Evolutionary conservation across 2,329 filamentous ascomycete species (phyloP).

Genomic region (Colletotrichum eleusines): DNA sequence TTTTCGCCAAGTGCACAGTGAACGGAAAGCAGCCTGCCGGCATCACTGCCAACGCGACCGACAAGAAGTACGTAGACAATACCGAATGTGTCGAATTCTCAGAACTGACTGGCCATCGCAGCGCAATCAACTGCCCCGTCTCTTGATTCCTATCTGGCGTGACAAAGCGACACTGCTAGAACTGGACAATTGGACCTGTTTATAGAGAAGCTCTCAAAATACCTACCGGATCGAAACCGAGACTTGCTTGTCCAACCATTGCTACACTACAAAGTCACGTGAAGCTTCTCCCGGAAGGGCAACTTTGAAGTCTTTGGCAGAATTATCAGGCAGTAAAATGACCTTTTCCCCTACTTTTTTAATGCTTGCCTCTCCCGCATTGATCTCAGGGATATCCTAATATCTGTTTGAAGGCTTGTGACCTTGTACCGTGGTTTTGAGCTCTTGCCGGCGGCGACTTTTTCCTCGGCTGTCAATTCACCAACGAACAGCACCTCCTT

Average conservation of each 20-base stretch:
- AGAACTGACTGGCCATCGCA: background rate
- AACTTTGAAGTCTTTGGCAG: background rate
- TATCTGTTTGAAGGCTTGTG: too few relatives aligned
- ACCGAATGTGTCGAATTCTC: too few relatives aligned
- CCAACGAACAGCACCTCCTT: too few relatives aligned
- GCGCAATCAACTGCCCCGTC: constrained; percentile 35
- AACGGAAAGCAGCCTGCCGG: constrained; percentile 4
- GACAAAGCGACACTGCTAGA: too few relatives aligned
- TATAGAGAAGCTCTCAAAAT: background rate
- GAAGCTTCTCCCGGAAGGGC: background rate
- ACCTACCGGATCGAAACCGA: background rate
- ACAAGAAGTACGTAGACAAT: constrained; percentile 12
- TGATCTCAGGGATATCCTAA: too few relatives aligned
- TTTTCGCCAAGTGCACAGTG: constrained; percentile 32
- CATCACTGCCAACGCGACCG: constrained; percentile 8
- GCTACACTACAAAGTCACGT: background rate
- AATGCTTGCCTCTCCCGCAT: too few relatives aligned
- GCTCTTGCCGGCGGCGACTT: too few relatives aligned
- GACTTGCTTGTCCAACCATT: background rate
- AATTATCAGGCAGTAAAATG: too few relatives aligned
- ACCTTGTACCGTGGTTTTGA: too few relatives aligned
- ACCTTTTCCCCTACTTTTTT: too few relatives aligned
- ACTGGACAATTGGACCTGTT: too few relatives aligned
- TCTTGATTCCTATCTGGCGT: background rate
- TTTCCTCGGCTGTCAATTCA: too few relatives aligned